Base-by-base conservation (phyloP, 1,284 basidiomycete genomes). In the Heliocybe sulcata region DNA sequence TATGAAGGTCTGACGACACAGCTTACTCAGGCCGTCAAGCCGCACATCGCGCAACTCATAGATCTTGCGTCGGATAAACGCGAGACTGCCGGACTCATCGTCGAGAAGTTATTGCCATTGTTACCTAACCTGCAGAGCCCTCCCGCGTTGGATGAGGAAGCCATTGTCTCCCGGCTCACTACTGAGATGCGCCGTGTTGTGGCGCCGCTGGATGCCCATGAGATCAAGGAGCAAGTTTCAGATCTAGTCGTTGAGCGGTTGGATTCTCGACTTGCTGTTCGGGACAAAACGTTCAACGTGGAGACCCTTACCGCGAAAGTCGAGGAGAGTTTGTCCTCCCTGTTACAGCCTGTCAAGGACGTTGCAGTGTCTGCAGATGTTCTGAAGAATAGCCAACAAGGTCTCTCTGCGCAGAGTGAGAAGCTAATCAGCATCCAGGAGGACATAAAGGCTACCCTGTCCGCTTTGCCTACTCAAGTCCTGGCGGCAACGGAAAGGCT, bases 31-130 rank as follows among this genome's bases (percentile, higher is more conserved):
- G 87, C 90, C 1, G 90, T 92, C 63, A 92, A 92, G 64, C 90
- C 90, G 8, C 87, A 92, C 61, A 91, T 92, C 22, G 80, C 85
- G 1, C 89, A 92, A 62, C 81, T 92, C 58, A 92, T 92, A 58
- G 90, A 92, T 65, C 77, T 92, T 51, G 83, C 90, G 19, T 89
- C 87, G 0, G 90, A 92, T 65, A 92, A 92, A 65, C 79, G 86
- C 33, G 90, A 92, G 68, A 92, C 90, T 4, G 90, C 90, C 2
- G 77, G 78, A 9, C 77, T 92, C 47, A 92, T 92, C 57, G 80
- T 90, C 20, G 80, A 90, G 55, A 75, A 78, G n/a, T 77, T 92
- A 42, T 58, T 83, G 14, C 90, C 90, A 6, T 65, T 87, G 54
- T 62, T 92, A 12, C 81, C 83, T 4, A 67, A 74, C 8, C 61